Base-by-base conservation (phyloP, 305 asterid species). In the Solanum hybrid region DNA sequence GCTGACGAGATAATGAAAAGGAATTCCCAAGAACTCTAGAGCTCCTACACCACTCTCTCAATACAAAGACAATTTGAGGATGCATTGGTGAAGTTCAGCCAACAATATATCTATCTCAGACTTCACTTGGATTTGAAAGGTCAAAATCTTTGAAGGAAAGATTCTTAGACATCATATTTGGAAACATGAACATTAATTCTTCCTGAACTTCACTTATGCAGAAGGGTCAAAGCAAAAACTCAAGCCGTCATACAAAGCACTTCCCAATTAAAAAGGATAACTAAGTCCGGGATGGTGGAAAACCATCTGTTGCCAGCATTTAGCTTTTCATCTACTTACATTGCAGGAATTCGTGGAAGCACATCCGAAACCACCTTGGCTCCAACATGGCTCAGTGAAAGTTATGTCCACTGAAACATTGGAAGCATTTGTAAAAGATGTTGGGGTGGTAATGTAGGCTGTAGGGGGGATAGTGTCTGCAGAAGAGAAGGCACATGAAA, bases 371-470 rank as follows among this genome's bases (percentile, higher is more conserved):
- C 98, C 98, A 40, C 87, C 87, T 51, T 84, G 87, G 87, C 75
- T 84, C 75, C 87, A 84, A 84, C 99, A 97, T 27, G 95, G 94
- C 88, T 97, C 97, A 82, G 92, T 95, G 95, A 97, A 96, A 16
- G 97, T 90, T 82, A 97, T 93, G 91, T 94, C 92, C 40, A 96
- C 97, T 46, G 93, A 87, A 91, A 94, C 92, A 88, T 86, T 94
- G 31, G 98, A 91, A 92, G 95, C 98, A 91, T 86, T 96, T 26
- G 99, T 96, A 87, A 97, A 96, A 46, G 92, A 76, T 20, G 95
- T 89, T 42, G 92, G 86, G 10, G 98, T 89, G 4, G 95, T 92
- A 82, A 97, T 88, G 34, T 78, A 27, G 37, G 98, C 99, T 27
- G 99, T 95, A 76, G 99, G 99, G 29, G 92, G 92, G 86, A 94